These are phyloP conservation scores for Tremella yokohamensis DNA, from an alignment of 768 basidiomycete species.

Conservation along the genomic window DNA sequence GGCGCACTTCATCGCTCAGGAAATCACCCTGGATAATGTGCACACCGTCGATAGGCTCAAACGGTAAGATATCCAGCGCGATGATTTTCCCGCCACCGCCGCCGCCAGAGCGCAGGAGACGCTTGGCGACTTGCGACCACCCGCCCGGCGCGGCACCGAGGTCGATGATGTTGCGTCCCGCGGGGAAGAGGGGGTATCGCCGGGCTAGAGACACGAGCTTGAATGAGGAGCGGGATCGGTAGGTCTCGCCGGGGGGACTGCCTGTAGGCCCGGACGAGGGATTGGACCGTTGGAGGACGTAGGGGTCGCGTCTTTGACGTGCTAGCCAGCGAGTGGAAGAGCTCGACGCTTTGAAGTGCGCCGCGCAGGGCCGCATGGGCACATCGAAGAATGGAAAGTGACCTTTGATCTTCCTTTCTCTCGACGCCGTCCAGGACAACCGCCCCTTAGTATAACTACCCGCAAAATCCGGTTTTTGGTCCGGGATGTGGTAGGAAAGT, in stretches of 20 bases:
- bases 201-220: conserved; percentile 79
- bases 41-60: conserved; percentile 70
- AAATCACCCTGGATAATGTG: conserved; percentile 74
- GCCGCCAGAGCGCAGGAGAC: not conserved
- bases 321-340: conserved; percentile 47
- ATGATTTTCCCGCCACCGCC: conserved; percentile 62
- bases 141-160: conserved; percentile 90
- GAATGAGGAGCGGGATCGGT: conserved; percentile 83
- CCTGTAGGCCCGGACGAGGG: not conserved
- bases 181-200: conserved; percentile 58
- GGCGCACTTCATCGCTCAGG: conserved; percentile 58
- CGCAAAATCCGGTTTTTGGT: too few species aligned
- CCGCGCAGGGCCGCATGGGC: too few species aligned
- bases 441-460: too few species aligned
- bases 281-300: conserved; percentile 35
- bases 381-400: too few species aligned
- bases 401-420: too few species aligned
- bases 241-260: conserved; percentile 48
- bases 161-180: conserved; percentile 68
- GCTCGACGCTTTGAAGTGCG: too few species aligned
- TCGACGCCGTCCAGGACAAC: too few species aligned
- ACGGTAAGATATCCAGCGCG: conserved; percentile 74
- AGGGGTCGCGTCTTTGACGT: conserved; percentile 50
- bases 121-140: conserved; percentile 75
- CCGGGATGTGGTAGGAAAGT: too few species aligned